Evolutionary conservation across 2,329 filamentous ascomycete genomes (phyloP).

Genomic region (Fusarium sambucinum): DNA sequence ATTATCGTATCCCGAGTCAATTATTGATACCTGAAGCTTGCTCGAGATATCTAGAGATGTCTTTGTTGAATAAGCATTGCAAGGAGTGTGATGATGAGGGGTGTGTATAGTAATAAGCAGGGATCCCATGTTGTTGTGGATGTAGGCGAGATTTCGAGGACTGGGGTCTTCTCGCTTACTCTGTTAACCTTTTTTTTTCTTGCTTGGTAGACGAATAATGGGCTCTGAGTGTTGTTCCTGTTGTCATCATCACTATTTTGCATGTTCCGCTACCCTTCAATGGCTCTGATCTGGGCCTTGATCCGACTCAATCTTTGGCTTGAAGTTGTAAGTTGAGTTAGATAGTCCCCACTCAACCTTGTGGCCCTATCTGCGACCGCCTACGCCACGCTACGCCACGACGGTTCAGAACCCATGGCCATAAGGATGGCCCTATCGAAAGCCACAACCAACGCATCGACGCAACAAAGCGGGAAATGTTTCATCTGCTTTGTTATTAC

Average conservation of each 20-base stretch:
- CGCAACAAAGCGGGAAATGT: conserved; percentile 17
- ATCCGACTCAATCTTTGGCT: conserved; percentile 10
- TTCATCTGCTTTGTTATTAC: conserved; percentile 16
- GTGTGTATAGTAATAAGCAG: conserved; percentile 25
- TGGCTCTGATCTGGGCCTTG: not conserved
- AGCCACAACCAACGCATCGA: conserved; percentile 32
- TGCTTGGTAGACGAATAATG: conserved; percentile 14
- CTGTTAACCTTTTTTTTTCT: conserved; percentile 6
- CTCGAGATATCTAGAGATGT: not conserved
- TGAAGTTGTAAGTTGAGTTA: conserved; percentile 38
- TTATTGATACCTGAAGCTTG: conserved; percentile 10
- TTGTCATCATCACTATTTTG: not conserved
- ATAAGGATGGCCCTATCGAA: conserved; percentile 31
- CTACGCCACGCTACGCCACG: conserved; percentile 37
- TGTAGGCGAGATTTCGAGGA: conserved; percentile 28
- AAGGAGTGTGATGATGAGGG: conserved; percentile 21
- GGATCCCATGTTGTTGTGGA: conserved; percentile 24
- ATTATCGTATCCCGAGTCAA: conserved; percentile 6
- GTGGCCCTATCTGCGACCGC: conserved; percentile 48
- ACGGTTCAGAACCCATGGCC: conserved; percentile 21
- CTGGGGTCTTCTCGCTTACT: conserved; percentile 16
- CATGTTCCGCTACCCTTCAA: not conserved
- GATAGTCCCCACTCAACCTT: conserved; percentile 37
- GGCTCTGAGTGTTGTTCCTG: not conserved
- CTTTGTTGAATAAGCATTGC: conserved; percentile 23